A percentile compares a stretch with the other conserved stretches of the same genome.
Conservation (phyloP, 305 asterid genomes). For the Solanum aculeatissimum region DNA sequence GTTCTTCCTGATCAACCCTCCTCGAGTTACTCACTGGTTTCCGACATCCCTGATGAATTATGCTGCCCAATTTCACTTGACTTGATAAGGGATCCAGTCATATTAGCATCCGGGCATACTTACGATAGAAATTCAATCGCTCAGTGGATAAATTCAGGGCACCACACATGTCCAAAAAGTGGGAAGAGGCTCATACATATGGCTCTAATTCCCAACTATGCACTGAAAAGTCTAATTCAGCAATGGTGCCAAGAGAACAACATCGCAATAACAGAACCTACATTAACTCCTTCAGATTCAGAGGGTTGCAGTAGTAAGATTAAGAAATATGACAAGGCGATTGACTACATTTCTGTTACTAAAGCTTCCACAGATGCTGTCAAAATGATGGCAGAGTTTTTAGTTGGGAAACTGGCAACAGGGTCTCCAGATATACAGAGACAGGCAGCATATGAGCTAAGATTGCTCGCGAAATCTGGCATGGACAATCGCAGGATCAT, state of each 20-base stretch:
- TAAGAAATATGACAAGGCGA: slow-evolving; percentile 22
- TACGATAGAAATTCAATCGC: slow-evolving; percentile 64
- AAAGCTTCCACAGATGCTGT: slow-evolving; percentile 58
- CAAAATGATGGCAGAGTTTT: slow-evolving; percentile 65
- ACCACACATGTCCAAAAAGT: slow-evolving; percentile 75
- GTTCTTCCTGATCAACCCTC: slow-evolving; percentile 25
- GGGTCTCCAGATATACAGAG: slow-evolving; percentile 70
- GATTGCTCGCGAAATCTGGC: slow-evolving; percentile 66
- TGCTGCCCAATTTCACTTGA: slow-evolving; percentile 78
- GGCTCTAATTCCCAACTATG: slow-evolving; percentile 78
- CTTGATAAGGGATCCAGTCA: slow-evolving; percentile 73
- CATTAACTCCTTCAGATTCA: slow-evolving; percentile 26
- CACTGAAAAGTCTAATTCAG: slow-evolving; percentile 50
- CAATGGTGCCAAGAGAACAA: slow-evolving; percentile 75
- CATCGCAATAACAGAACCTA: slow-evolving; percentile 27
- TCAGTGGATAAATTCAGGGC: slow-evolving; percentile 81
- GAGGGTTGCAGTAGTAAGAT: slow-evolving; percentile 33
- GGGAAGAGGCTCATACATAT: slow-evolving; percentile 74
- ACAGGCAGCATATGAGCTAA: slow-evolving; percentile 75
- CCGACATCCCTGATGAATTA: slow-evolving; percentile 56
- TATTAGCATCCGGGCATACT: slow-evolving; percentile 77
- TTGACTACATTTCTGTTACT: slow-evolving; percentile 63
- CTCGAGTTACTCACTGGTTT: slow-evolving; percentile 20
- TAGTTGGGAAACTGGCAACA: slow-evolving; percentile 66
- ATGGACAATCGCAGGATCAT: slow-evolving; percentile 82